Evolutionary conservation across 2,329 filamentous ascomycete species (phyloP).

Genomic region (Fusarium humuli): DNA sequence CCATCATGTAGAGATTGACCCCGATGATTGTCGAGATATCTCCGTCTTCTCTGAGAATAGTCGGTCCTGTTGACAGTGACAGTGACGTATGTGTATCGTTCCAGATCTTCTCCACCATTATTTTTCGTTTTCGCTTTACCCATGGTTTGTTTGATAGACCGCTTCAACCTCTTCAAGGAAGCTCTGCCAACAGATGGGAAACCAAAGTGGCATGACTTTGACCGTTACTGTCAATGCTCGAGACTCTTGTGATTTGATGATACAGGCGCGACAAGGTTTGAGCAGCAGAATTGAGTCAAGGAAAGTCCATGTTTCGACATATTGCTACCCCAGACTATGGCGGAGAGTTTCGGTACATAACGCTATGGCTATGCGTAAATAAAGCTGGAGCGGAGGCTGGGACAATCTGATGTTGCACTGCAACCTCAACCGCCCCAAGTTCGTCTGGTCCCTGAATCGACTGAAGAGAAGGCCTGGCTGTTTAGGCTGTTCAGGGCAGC

Average conservation of each 20-base stretch:
- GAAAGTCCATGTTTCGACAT: constrained; percentile 17
- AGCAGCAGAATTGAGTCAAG: neutral
- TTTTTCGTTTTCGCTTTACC: constrained; percentile 30
- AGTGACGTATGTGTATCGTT: constrained; percentile 29
- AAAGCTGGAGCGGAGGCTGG: constrained; percentile 19
- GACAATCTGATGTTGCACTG: constrained; percentile 18
- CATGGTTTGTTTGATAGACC: constrained; percentile 22
- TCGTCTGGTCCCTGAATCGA: constrained; percentile 22
- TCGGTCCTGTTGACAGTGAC: constrained; percentile 9
- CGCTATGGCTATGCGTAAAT: constrained; percentile 3
- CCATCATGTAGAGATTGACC: neutral
- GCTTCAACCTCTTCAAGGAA: constrained; percentile 20
- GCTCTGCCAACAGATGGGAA: constrained; percentile 20
- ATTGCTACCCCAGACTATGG: constrained; percentile 35
- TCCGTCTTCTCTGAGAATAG: constrained; percentile 20
- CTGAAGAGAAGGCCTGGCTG: constrained; percentile 8
- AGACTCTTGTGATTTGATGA: neutral
- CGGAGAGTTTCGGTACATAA: constrained; percentile 15
- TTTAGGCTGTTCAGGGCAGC: constrained; percentile 6
- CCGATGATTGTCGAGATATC: constrained; percentile 5
- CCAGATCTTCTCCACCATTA: constrained; percentile 9
- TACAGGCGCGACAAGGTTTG: neutral
- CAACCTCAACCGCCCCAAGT: constrained; percentile 12
- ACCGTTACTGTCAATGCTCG: neutral
- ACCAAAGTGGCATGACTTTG: constrained; percentile 1